Percentiles rank a stretch among this genome's conserved stretches.
Evolutionary conservation across 1,139 yeast genomes (phyloP).

Genomic region (Debaryomyces sp.): DNA sequence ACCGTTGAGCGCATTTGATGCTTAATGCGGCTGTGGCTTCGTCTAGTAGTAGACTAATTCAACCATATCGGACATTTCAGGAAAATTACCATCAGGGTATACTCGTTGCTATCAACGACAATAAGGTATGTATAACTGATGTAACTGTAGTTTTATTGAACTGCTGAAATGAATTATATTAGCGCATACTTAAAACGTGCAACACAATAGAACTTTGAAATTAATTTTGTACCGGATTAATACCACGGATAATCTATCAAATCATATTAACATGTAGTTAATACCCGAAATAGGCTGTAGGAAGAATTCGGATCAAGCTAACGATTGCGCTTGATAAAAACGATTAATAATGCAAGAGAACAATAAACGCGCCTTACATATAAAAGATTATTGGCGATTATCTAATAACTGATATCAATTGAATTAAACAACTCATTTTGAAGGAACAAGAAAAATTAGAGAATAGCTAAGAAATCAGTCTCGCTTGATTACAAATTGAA

Average conservation of each 20-base stretch:
- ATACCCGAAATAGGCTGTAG: not conserved
- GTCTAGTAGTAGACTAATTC: not conserved
- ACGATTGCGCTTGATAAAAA: not conserved
- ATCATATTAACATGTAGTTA: not conserved
- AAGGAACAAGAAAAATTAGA: not conserved
- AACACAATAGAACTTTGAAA: not conserved
- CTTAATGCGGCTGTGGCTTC: not conserved
- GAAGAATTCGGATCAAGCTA: not conserved
- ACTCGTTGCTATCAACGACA: not conserved
- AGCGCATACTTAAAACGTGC: not conserved
- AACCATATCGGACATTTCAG: not conserved
- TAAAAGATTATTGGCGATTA: not conserved
- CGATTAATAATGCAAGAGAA: too few species aligned
- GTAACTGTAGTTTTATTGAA: not conserved
- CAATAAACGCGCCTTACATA: not conserved
- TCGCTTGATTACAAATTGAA: not conserved
- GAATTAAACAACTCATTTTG: not conserved
- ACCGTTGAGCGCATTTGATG: not conserved
- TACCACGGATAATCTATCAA: not conserved
- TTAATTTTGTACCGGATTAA: not conserved
- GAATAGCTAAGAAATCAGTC: not conserved
- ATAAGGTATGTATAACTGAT: not conserved
- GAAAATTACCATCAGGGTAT: not conserved
- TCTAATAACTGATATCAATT: not conserved
- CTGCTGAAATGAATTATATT: not conserved